A percentile compares a stretch with the other conserved stretches of the same genome.
Conservation (phyloP, 1,284 basidiomycete genomes). For the Ceratobasidium theobromae region DNA sequence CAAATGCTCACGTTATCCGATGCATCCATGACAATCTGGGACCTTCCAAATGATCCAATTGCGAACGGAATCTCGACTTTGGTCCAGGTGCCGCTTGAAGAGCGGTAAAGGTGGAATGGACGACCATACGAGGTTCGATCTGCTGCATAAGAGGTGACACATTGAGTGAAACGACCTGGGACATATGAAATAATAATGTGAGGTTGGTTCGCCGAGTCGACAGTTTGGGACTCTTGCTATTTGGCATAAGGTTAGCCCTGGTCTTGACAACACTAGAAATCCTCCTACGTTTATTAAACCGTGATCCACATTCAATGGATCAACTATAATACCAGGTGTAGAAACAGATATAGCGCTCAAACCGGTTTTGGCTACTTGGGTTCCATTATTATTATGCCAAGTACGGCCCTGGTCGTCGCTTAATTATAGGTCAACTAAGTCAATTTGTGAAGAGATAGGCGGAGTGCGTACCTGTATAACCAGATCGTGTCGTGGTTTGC, state of each 20-base stretch:
- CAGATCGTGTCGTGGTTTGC: constrained; percentile 35
- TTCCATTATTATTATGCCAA: constrained; percentile 34
- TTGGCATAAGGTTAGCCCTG: background rate
- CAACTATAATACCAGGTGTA: constrained; percentile 35
- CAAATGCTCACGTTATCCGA: constrained; percentile 31
- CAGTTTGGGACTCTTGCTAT: constrained; percentile 34
- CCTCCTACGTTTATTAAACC: constrained; percentile 33
- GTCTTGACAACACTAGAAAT: background rate
- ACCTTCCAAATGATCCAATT: constrained; percentile 30
- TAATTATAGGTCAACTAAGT: background rate
- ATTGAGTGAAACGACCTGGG: constrained; percentile 36
- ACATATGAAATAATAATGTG: constrained; percentile 36
- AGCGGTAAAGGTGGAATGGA: constrained; percentile 34
- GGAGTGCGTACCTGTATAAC: constrained; percentile 19
- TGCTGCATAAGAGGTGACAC: constrained; percentile 31
- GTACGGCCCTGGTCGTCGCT: constrained; percentile 34
- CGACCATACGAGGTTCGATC: constrained; percentile 27
- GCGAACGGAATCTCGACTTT: constrained; percentile 35
- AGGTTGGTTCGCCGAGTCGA: constrained; percentile 32
- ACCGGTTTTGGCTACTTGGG: constrained; percentile 33
- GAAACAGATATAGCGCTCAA: constrained; percentile 29
- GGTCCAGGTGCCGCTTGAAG: constrained; percentile 32
- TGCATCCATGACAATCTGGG: constrained; percentile 35
- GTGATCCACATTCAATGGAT: constrained; percentile 35
- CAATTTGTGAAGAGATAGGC: background rate